Conservation (phyloP, 2,329 filamentous ascomycete genomes). For the Aspergillus carbonarius region DNA sequence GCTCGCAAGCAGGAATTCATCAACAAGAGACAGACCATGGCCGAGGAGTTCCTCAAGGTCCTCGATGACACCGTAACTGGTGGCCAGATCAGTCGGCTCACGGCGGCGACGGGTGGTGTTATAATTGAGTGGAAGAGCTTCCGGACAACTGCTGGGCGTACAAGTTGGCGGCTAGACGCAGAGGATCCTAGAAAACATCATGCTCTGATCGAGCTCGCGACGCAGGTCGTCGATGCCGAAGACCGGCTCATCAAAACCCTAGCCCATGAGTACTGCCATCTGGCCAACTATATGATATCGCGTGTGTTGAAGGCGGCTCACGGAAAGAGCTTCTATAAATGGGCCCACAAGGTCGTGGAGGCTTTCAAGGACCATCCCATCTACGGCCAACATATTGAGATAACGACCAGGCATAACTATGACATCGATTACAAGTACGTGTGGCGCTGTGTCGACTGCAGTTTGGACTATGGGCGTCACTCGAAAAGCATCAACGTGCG, state of each 20-base stretch:
- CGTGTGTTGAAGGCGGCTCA: slow-evolving; percentile 75
- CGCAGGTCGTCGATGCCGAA: slow-evolving; percentile 80
- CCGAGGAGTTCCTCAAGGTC: slow-evolving; percentile 54
- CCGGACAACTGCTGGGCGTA: slow-evolving; percentile 63
- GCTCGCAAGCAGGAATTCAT: slow-evolving; percentile 54
- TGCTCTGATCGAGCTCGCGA: slow-evolving; percentile 81
- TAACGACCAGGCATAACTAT: slow-evolving; percentile 89
- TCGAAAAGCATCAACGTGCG: slow-evolving; percentile 76
- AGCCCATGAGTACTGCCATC: slow-evolving; percentile 95
- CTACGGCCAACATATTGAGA: slow-evolving; percentile 60
- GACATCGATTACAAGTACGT: slow-evolving; percentile 89
- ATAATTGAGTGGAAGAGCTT: slow-evolving; percentile 62
- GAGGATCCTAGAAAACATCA: slow-evolving; percentile 46
- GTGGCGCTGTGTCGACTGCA: slow-evolving; percentile 74
- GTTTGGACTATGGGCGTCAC: slow-evolving; percentile 74
- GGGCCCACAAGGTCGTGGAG: slow-evolving; percentile 49
- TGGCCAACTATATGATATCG: slow-evolving; percentile 86
- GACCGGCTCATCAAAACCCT: slow-evolving; percentile 80
- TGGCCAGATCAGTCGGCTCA: slow-evolving; percentile 50
- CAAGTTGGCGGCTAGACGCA: slow-evolving; percentile 73
- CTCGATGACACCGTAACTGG: slow-evolving; percentile 55
- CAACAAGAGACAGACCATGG: slow-evolving; percentile 52
- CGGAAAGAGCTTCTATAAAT: slow-evolving; percentile 78
- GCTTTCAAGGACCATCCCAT: slow-evolving; percentile 51
- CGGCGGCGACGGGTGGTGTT: slow-evolving; percentile 57